phyloP scores from a whole-genome alignment of 2,329 filamentous ascomycete species.

The Colletotrichum sp. region DNA sequence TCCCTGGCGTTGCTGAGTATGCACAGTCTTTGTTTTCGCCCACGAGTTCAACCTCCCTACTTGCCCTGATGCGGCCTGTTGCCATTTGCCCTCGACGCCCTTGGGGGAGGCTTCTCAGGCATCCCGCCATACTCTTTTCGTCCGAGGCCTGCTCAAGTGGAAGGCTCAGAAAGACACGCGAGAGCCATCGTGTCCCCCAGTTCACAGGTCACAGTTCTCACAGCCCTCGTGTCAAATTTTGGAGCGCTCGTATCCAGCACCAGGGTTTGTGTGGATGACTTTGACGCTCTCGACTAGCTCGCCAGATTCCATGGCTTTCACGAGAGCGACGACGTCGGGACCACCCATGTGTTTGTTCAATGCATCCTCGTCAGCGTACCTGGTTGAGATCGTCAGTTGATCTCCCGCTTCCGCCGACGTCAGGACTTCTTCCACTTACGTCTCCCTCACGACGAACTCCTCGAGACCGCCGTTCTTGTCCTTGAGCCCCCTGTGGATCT shows the following conservation, averaged over 20 bases:
- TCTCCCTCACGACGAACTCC: slow-evolving; percentile 29
- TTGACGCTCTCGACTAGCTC: neutral
- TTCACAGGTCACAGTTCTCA: neutral
- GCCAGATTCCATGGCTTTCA: slow-evolving; percentile 22
- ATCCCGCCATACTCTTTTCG: neutral
- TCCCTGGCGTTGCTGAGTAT: neutral
- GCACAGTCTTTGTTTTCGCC: neutral
- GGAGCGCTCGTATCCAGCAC: neutral
- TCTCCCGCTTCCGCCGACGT: neutral
- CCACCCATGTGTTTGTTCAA: slow-evolving; percentile 25
- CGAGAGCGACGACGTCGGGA: slow-evolving; percentile 23
- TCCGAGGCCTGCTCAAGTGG: neutral
- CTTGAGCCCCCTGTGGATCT: slow-evolving; percentile 27
- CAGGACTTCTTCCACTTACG: slow-evolving; percentile 20
- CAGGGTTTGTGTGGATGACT: neutral
- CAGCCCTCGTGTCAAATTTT: neutral
- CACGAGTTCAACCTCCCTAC: slow-evolving; percentile 1
- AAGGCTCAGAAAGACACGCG: neutral
- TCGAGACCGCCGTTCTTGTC: slow-evolving; percentile 26
- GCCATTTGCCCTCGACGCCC: neutral
- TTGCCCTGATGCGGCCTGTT: neutral
- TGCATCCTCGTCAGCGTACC: slow-evolving; percentile 27
- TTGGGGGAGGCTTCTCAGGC: neutral
- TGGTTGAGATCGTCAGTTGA: slow-evolving; percentile 5
- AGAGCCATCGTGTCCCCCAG: neutral